Evolutionary conservation across 495 filamentous ascomycete genomes (phyloP).

Genomic region (Neurospora sp.): DNA sequence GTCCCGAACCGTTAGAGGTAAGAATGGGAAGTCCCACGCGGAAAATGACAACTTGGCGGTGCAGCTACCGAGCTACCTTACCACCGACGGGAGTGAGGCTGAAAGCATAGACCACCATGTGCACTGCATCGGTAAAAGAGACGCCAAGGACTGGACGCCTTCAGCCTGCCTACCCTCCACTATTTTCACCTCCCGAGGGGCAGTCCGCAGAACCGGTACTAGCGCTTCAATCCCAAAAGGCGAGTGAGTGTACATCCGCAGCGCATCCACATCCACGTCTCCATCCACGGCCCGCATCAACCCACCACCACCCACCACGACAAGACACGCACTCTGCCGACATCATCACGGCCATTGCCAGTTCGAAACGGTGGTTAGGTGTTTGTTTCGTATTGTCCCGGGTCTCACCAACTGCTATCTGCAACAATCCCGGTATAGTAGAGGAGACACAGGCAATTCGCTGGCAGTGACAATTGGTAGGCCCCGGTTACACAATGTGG

Average conservation of each 20-base stretch:
- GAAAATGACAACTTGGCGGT: not conserved
- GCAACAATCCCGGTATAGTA: not conserved
- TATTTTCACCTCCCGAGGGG: not conserved
- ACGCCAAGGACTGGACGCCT: not conserved
- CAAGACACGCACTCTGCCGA: not conserved
- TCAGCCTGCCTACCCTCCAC: not conserved
- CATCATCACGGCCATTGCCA: not conserved
- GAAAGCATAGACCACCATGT: not conserved
- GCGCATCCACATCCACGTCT: not conserved
- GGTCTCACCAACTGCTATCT: not conserved
- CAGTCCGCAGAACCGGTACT: not conserved
- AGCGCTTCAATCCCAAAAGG: not conserved
- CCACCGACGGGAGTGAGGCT: not conserved
- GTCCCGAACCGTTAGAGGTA: not conserved
- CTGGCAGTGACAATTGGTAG: not conserved
- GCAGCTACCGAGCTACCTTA: not conserved
- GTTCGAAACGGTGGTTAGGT: not conserved
- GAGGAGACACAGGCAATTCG: not conserved
- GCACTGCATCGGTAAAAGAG: not conserved
- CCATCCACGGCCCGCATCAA: not conserved
- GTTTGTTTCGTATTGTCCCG: not conserved
- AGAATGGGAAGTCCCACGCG: not conserved
- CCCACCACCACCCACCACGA: not conserved
- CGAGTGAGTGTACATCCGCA: not conserved
- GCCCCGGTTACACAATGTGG: not conserved